Conservation (phyloP, 169 alveolate species). For the Babesia ovis region DNA sequence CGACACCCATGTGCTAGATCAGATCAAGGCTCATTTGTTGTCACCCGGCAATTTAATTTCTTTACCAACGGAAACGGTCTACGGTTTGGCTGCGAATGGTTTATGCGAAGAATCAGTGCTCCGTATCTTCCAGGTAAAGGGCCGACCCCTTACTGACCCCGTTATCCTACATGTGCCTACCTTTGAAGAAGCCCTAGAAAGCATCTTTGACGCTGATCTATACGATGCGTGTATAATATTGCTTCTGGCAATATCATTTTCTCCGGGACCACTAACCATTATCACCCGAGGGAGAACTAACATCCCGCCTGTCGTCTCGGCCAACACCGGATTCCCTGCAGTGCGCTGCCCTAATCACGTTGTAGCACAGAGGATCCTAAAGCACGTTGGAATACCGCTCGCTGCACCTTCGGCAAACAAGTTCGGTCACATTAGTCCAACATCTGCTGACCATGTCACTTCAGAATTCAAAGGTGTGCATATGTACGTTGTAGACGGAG, state of each 20-base stretch:
- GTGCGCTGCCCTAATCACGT: conserved; percentile 91
- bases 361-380: conserved; percentile 82
- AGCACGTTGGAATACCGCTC: conserved; percentile 82
- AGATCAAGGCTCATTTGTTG: conserved; percentile 44
- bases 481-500: conserved; percentile 90
- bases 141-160: conserved; percentile 94
- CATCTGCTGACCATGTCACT: conserved; percentile 89
- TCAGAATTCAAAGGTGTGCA: conserved; percentile 88
- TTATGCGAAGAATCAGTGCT: conserved; percentile 83
- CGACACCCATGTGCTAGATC: background rate
- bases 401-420: conserved; percentile 97
- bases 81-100: conserved; percentile 96
- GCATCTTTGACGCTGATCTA: conserved; percentile 77
- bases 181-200: conserved; percentile 77
- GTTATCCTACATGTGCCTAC: conserved; percentile 90
- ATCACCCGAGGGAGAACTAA: conserved; percentile 82
- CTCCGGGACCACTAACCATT: conserved; percentile 96
- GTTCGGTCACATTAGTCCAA: conserved; percentile 96
- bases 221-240: conserved; percentile 70
- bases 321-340: conserved; percentile 83
- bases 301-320: conserved; percentile 84
- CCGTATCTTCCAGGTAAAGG: conserved; percentile 87
- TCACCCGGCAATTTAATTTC: conserved; percentile 87
- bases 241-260: conserved; percentile 77
- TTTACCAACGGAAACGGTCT: conserved; percentile 97